Base-by-base conservation (phyloP, 148 eudicot genomes). In the Rhododendron williamsianum region DNA sequence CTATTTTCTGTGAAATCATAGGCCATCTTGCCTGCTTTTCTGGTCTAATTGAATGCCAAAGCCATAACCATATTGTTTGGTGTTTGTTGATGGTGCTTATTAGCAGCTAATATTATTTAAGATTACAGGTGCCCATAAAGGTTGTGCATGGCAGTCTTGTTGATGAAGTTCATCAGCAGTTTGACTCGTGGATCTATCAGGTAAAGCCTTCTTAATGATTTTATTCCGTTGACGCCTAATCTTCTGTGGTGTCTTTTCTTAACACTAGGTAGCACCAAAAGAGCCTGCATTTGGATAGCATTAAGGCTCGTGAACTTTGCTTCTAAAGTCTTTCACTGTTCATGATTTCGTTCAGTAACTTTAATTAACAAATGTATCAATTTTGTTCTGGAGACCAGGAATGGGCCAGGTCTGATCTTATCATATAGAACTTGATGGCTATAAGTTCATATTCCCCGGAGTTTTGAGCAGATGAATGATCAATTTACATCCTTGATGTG, bases 131-230 rank as follows among this genome's bases (percentile, higher is more conserved):
- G 63, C 91, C 91, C 13, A 72, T 93, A 77, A 90, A 87, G 88
- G 94, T 95, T 86, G 89, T 92, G 0, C 93, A 91, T 65, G 98
- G 98, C 83, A 90, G 92, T 74, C 90, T 96, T 41, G 92, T 94
- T 46, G 94, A 96, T 85, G 98, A 96, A 91, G 90, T 96, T 89
- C 95, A 90, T 88, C 98, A 96, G 86, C 93, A 89, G 72, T 93
- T 91, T 69, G 88, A 73, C 87, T 90, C 98, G 11, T 94, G 98
- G 98, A 92, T 95, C 76, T 91, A 92, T 88, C 98, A 95, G 98
- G 98, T 95, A 63, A 8, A 48, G 52, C 72, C 25, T 16, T 33
- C 18, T 19, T 15, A 30, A 25, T 67, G 36, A 82, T 45, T 46
- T 80, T 36, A 85, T 81, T 85, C 6, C 16, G 7, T 63, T 52